phyloP scores from a whole-genome alignment of 257 asterid species.

The Schizonepeta tenuifolia region DNA sequence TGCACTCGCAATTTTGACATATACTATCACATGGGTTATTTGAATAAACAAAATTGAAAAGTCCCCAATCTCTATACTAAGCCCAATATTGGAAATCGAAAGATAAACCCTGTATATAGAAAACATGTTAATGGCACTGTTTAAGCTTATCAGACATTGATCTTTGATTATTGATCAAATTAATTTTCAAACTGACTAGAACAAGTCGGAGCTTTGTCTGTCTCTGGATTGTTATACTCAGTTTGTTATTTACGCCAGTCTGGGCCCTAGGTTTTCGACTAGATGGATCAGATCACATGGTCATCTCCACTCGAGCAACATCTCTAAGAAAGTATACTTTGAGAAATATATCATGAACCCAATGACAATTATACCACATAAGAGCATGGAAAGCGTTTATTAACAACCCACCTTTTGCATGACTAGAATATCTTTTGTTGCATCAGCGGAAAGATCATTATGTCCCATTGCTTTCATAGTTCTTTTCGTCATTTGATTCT shows the following conservation, averaged over 20 bases:
- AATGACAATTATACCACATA: slow-evolving; percentile 1
- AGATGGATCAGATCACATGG: slow-evolving; percentile 1
- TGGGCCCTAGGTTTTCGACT: neutral
- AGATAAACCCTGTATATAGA: neutral
- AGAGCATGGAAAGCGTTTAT: neutral
- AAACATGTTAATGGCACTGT: neutral
- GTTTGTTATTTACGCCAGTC: neutral
- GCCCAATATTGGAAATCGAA: neutral
- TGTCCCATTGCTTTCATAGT: slow-evolving; percentile 61
- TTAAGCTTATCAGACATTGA: neutral
- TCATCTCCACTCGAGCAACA: neutral
- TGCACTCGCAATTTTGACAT: neutral
- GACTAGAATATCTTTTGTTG: slow-evolving; percentile 59
- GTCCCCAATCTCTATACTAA: neutral
- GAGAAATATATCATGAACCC: neutral
- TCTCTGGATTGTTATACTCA: neutral
- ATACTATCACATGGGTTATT: too few species aligned
- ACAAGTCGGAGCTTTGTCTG: neutral
- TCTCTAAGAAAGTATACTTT: neutral
- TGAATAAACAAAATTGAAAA: neutral
- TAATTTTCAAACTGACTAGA: neutral
- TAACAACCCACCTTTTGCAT: slow-evolving; percentile 64
- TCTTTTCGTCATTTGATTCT: slow-evolving; percentile 49
- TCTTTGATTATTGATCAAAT: neutral
- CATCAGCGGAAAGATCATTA: slow-evolving; percentile 44